Percentiles rank a stretch among this genome's conserved stretches.
Evolutionary conservation across 257 asterid genomes (phyloP).

Genomic region (Datura wrightii): DNA sequence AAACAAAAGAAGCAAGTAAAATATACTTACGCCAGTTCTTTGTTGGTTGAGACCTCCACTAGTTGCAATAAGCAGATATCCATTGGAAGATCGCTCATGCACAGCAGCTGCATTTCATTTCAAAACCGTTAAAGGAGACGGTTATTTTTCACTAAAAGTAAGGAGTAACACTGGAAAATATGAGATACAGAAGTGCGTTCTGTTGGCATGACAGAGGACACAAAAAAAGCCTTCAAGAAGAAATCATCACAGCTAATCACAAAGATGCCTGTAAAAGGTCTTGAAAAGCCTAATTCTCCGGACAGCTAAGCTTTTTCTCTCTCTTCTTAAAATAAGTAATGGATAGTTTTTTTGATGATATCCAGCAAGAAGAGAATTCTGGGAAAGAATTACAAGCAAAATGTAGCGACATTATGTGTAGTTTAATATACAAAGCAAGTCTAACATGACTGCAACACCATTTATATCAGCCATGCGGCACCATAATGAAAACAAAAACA

Average conservation of each 20-base stretch:
- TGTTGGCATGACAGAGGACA: neutral
- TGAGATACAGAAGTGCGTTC: neutral
- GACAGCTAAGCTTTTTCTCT: neutral
- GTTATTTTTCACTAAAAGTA: constrained; percentile 20
- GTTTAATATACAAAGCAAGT: neutral
- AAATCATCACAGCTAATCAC: constrained; percentile 3
- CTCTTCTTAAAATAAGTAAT: neutral
- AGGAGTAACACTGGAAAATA: constrained; percentile 9
- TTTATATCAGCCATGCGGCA: neutral
- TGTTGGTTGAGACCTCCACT: constrained; percentile 99
- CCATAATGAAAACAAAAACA: neutral
- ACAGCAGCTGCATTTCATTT: constrained; percentile 69
- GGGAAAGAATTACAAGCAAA: neutral
- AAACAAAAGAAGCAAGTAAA: constrained; percentile 33
- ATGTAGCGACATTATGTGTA: neutral
- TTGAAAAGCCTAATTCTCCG: neutral
- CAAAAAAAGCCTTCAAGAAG: neutral
- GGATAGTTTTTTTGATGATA: neutral
- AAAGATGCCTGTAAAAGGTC: neutral
- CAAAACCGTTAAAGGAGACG: constrained; percentile 40
- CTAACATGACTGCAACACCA: neutral
- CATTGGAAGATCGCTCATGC: constrained; percentile 76
- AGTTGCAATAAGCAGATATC: constrained; percentile 94
- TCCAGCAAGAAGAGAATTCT: constrained; percentile 19
- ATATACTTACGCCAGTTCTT: constrained; percentile 88